Percentiles rank a stretch among this genome's conserved stretches.
These are phyloP conservation scores for Juglanconis sp. DNA, from an alignment of 2,329 filamentous ascomycete species.

Conservation along the genomic window DNA sequence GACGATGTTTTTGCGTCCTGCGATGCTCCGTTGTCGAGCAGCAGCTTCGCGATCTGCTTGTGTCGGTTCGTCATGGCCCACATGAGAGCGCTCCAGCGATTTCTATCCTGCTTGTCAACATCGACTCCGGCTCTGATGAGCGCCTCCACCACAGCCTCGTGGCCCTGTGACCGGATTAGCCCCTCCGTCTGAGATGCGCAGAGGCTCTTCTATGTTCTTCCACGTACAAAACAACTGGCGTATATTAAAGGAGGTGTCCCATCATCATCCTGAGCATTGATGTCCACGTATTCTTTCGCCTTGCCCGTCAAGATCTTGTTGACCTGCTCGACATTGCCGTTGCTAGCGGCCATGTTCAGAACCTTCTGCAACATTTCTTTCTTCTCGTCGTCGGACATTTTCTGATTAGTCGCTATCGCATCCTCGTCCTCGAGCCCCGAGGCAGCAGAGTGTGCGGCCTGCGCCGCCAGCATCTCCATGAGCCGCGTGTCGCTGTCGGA, in stretches of 20 bases:
- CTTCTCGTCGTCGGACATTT: conserved; percentile 74
- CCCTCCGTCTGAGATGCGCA: not conserved
- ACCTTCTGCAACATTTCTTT: conserved; percentile 77
- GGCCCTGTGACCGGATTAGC: conserved; percentile 55
- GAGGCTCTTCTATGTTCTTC: not conserved
- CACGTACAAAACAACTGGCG: conserved; percentile 88
- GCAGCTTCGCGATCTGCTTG: conserved; percentile 88
- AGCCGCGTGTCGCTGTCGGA: conserved; percentile 80
- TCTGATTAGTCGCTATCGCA: conserved; percentile 70
- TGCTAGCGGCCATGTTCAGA: conserved; percentile 92
- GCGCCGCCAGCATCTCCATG: conserved; percentile 93
- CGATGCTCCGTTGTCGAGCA: conserved; percentile 92
- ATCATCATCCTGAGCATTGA: conserved; percentile 87
- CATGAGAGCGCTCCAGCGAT: conserved; percentile 97
- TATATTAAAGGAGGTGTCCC: conserved; percentile 96
- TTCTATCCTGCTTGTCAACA: conserved; percentile 91
- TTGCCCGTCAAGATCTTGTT: conserved; percentile 70
- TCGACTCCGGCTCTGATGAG: conserved; percentile 82
- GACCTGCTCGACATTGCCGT: conserved; percentile 84
- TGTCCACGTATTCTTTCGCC: conserved; percentile 72
- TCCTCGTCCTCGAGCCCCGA: conserved; percentile 76
- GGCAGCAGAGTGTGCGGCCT: conserved; percentile 78
- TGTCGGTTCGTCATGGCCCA: conserved; percentile 99
- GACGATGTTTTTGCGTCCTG: conserved; percentile 92
- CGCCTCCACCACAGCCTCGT: conserved; percentile 81